Evolutionary conservation across 1,284 basidiomycete species (phyloP), one percentile per base, ranked within the genome.

Genomic region (Ustilago nuda): DNA sequence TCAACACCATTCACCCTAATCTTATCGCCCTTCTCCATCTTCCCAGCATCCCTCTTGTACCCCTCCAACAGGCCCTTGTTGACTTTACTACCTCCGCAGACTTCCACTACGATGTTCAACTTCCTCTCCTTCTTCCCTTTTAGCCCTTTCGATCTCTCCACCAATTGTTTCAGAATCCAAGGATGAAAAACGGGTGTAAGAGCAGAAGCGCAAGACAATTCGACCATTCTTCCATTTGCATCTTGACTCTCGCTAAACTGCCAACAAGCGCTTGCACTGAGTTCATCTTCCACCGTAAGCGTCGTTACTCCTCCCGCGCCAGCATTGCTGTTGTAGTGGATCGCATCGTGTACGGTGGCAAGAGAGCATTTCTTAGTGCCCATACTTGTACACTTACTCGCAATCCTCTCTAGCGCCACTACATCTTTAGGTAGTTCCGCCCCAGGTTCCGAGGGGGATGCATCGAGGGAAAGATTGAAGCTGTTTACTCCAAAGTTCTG

Each of bases 71-170:
- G 15, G 2, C 1, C 54, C 4, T 45, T 0, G 30, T 65, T 72
- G 0, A 75, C 61, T 55, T 80, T 80, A 41, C 61, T 72, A 1
- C 84, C 84, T 2, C 84, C 84, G 56, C 84, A 85, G 30, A 83
- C 82, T 50, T 84, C 66, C 1, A 84, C 63, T 5, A 82, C 78
- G 5, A 85, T 55, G 15, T 75, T 73, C 13, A 71, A 35, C 55
- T 52, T 74, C 15, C 13, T 46, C 7, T 51, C 62, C 4, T 36
- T 41, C 60, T 60, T 59, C 4, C 8, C 30, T 32, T 39, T 53
- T 8, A 70, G 41, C 12, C 8, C 41, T 5, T 37, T 33, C 8
- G 19, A 63, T 17, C 59, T 43, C 9, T 62, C 23, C 12, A 75
- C 36, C 3, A 76, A 6, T 15, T 60, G 46, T n/a, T 54, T 17